Percentiles rank a stretch among this genome's conserved stretches.
These are phyloP conservation scores for Sporisorium exsertum DNA, from an alignment of 1,284 basidiomycete species.

Conservation along the genomic window DNA sequence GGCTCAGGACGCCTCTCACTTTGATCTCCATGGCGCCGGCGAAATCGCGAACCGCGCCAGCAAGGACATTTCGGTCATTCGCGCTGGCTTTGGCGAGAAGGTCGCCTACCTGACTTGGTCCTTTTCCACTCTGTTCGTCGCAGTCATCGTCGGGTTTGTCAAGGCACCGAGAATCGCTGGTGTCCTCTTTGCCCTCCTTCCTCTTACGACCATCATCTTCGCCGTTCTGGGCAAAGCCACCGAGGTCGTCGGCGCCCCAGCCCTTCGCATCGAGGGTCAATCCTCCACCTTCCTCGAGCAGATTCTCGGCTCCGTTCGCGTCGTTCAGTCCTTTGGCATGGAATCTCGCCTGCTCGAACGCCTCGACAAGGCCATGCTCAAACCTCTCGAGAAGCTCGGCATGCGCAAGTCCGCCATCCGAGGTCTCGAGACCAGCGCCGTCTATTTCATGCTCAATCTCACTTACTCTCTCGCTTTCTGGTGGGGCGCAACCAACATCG, in stretches of 20 bases:
- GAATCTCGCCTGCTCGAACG: conserved; percentile 64
- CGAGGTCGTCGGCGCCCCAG: conserved; percentile 62
- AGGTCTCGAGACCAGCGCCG: conserved; percentile 51
- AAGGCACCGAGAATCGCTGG: conserved; percentile 70
- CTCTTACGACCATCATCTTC: conserved; percentile 68
- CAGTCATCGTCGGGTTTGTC: conserved; percentile 69
- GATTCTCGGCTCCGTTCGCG: conserved; percentile 70
- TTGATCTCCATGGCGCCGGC: conserved; percentile 71
- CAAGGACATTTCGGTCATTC: conserved; percentile 70
- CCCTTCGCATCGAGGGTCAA: conserved; percentile 69
- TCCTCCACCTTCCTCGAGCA: conserved; percentile 70
- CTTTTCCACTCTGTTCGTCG: conserved; percentile 63
- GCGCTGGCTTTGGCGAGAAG: conserved; percentile 70
- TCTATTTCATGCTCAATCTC: conserved; percentile 59
- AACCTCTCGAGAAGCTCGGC: conserved; percentile 66
- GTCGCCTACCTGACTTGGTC: conserved; percentile 70
- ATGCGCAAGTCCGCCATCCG: conserved; percentile 63
- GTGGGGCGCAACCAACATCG: conserved; percentile 59
- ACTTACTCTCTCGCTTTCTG: conserved; percentile 61
- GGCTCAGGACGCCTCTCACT: conserved; percentile 70
- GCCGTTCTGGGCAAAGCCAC: conserved; percentile 63
- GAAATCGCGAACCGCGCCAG: conserved; percentile 70
- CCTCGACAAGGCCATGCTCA: conserved; percentile 67
- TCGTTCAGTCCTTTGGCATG: conserved; percentile 71
- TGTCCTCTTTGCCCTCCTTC: conserved; percentile 70